Evolutionary conservation across 2,329 filamentous ascomycete species (phyloP), one percentile per base, ranked within the genome.

Genomic region (Fusarium xyrophilum): DNA sequence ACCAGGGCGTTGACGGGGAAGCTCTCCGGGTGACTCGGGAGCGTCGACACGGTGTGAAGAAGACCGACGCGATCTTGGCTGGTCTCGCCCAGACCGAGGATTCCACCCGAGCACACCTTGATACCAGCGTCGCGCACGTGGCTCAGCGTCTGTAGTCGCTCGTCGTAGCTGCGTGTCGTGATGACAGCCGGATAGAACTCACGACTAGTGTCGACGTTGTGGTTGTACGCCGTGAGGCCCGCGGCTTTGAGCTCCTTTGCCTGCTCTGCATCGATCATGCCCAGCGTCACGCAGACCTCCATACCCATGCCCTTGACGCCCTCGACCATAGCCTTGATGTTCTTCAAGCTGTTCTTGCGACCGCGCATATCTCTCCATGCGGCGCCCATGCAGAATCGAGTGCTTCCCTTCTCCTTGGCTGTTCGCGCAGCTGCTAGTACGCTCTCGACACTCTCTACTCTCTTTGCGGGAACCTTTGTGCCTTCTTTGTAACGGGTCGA

Each of bases 291-390:
- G 78, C 93, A 97, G 11, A 89, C 90, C 79, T 97, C 93, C 92
- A 97, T 95, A 48, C 90, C 92, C 85, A 97, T 85, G 2, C 80
- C 90, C 28, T 90, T 86, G 23, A 97, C 92, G 2, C 93, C 93
- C 58, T 88, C 84, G 7, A 97, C 88, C 93, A 97, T 97, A 54
- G 87, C 88, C 75, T 92, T 92, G 78, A 97, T 90, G 78, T 96
- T 96, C 79, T 89, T 89, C 54, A 97, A 82, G 68, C 88, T 90
- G 44, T 91, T 93, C 81, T 94, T 96, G 69, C 93, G 91, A 21
- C 93, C 93, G 17, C 92, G 90, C 93, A 97, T 97, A 79, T 97
- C 93, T 38, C 93, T 85, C 93, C 93, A 97, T 1, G 93, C 93
- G 6, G 93, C 93, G 12, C 93, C 93, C 93, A 97, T 97, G 81